Percentiles rank a stretch among this genome's conserved stretches.
These are phyloP conservation scores for Euptelea pleiosperma DNA, from an alignment of 164 flowering plant genomes.

Conservation along the genomic window DNA sequence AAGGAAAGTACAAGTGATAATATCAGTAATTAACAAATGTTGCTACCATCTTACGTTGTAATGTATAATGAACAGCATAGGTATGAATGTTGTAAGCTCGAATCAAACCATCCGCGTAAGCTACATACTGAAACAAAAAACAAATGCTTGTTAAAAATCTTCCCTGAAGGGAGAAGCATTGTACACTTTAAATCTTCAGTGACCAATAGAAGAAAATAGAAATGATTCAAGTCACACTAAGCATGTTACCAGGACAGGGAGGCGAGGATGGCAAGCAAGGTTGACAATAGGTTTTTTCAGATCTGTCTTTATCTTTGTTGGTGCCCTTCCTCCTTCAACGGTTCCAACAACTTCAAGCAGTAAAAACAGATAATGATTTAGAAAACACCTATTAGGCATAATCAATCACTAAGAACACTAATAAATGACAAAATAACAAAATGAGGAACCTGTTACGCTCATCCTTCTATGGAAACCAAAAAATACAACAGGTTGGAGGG, in stretches of 20 bases:
- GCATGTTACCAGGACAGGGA: conserved; percentile 75
- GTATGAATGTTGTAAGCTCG: conserved; percentile 95
- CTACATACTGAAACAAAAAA: conserved; percentile 71
- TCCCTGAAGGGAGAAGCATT: background rate
- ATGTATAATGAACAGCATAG: conserved; percentile 90
- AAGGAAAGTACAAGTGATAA: too few relatives aligned
- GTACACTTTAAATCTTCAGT: background rate
- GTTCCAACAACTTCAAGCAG: conserved; percentile 90
- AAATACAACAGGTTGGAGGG: conserved; percentile 94
- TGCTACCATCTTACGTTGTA: conserved; percentile 70
- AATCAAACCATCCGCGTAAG: conserved; percentile 93
- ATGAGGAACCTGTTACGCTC: conserved; percentile 92
- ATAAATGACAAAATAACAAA: conserved; percentile 1
- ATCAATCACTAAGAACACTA: background rate
- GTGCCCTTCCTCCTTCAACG: conserved; percentile 91
- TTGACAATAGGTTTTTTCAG: conserved; percentile 93
- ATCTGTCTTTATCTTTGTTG: conserved; percentile 97
- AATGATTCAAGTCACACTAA: background rate
- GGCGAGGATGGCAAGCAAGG: conserved; percentile 99
- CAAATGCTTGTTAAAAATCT: conserved; percentile 6
- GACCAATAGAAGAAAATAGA: background rate
- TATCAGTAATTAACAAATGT: background rate
- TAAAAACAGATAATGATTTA: conserved; percentile 18
- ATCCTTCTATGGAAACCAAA: conserved; percentile 91
- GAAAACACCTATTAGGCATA: conserved; percentile 11